These are phyloP conservation scores for Iris macrosiphon DNA, from an alignment of 106 monocot genomes.

Conservation along the genomic window DNA sequence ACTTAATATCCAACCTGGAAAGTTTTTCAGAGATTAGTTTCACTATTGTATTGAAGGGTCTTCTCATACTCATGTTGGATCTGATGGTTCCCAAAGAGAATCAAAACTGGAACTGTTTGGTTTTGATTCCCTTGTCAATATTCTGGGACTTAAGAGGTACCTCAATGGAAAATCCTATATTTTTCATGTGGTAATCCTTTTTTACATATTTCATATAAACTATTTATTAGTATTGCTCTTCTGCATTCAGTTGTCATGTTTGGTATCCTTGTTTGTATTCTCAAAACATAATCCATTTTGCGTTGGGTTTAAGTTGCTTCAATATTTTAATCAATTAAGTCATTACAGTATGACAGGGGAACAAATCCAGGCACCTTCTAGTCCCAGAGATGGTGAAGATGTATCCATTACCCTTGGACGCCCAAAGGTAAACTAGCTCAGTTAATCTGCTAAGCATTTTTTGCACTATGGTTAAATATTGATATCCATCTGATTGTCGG, in stretches of 20 bases:
- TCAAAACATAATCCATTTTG: too few relatives aligned
- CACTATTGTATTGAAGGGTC: constrained; percentile 33
- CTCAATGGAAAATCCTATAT: neutral
- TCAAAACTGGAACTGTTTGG: constrained; percentile 95
- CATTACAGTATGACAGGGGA: constrained; percentile 90
- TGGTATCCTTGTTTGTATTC: too few relatives aligned
- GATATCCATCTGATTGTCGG: too few relatives aligned
- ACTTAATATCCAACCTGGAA: too few relatives aligned
- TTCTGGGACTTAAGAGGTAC: constrained; percentile 89
- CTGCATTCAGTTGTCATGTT: too few relatives aligned
- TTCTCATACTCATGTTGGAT: constrained; percentile 31
- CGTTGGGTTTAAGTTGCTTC: constrained; percentile 8
- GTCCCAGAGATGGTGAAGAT: constrained; percentile 80
- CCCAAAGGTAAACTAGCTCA: constrained; percentile 52
- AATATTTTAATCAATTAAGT: constrained; percentile 14
- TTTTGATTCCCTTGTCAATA: constrained; percentile 95
- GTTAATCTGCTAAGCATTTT: too few relatives aligned
- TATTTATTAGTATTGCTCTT: too few relatives aligned
- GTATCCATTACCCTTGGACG: constrained; percentile 69
- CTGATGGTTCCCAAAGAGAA: constrained; percentile 42
- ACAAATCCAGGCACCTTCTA: constrained; percentile 65
- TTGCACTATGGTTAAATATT: too few relatives aligned
- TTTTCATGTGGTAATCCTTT: too few relatives aligned
- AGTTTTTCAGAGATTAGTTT: too few relatives aligned
- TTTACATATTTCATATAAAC: too few relatives aligned